Conservation (phyloP, 1,139 yeast genomes). For the Lodderomyces parapsilosis region DNA sequence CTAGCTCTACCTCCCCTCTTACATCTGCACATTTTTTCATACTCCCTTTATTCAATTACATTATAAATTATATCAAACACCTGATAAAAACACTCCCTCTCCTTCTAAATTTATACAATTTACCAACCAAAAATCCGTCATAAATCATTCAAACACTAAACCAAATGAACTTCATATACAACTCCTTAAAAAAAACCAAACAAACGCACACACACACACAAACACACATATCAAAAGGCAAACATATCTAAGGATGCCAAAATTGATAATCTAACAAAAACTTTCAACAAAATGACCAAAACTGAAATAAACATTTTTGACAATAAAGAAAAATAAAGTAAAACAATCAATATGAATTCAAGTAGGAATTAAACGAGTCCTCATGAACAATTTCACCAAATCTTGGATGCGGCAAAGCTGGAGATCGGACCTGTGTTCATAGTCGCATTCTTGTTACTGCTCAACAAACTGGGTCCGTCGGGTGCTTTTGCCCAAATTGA, state of each 20-base stretch:
- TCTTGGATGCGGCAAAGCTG: constrained; percentile 1
- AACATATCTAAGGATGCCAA: no score
- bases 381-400: constrained; percentile 2
- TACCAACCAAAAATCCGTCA: background rate
- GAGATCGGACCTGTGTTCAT: constrained; percentile 1
- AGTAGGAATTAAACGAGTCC: no score
- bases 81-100: background rate
- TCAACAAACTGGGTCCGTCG: background rate
- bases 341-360: no score
- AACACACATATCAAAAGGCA: background rate
- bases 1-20: no score
- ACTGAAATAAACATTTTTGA: background rate
- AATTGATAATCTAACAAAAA: background rate
- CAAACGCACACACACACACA: no score
- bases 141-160: no score
- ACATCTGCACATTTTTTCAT: background rate
- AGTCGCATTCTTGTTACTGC: background rate
- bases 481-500: constrained; percentile 13
- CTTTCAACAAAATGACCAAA: background rate
- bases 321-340: no score
- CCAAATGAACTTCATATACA: background rate
- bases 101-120: background rate
- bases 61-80: no score
- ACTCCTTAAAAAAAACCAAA: no score
- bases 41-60: background rate